Percentiles rank a stretch among this genome's conserved stretches.
These are phyloP conservation scores for Volvox reticuliferus DNA, from an alignment of 139 green algal species.

Conservation along the genomic window DNA sequence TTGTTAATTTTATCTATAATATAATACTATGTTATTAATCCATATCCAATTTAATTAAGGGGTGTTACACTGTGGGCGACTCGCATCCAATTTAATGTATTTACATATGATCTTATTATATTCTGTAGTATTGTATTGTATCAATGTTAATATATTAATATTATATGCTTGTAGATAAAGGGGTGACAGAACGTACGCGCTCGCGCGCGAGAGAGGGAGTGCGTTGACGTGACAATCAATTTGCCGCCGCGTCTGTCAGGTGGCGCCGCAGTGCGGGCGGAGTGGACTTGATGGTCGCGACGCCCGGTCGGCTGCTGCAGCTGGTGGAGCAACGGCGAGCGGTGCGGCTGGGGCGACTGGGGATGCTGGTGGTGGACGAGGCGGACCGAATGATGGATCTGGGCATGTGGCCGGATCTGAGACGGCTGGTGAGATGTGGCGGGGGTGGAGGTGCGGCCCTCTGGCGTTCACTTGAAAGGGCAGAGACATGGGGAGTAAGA, in stretches of 20 bases:
- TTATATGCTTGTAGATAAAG: too few relatives aligned
- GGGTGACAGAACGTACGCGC: too few relatives aligned
- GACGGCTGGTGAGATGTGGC: conserved; percentile 57
- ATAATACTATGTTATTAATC: too few relatives aligned
- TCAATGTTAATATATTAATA: too few relatives aligned
- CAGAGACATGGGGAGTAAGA: neutral
- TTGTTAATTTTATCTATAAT: too few relatives aligned
- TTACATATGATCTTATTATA: too few relatives aligned
- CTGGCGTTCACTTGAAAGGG: neutral
- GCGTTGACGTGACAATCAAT: neutral
- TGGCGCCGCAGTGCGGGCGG: conserved; percentile 69
- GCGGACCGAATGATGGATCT: conserved; percentile 95
- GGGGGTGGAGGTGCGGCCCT: neutral
- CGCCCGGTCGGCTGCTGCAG: conserved; percentile 90
- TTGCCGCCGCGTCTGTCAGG: neutral
- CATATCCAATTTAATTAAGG: too few relatives aligned
- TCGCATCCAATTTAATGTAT: too few relatives aligned
- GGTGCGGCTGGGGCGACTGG: conserved; percentile 48
- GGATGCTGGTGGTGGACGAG: conserved; percentile 93
- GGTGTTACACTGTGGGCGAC: too few relatives aligned
- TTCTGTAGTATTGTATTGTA: too few relatives aligned
- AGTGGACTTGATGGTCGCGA: conserved; percentile 92
- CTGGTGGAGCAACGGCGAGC: conserved; percentile 35
- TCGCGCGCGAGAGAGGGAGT: too few relatives aligned
- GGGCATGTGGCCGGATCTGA: conserved; percentile 94